Evolutionary conservation across 2,329 filamentous ascomycete genomes (phyloP).

Genomic region (Metarhizium sp.): DNA sequence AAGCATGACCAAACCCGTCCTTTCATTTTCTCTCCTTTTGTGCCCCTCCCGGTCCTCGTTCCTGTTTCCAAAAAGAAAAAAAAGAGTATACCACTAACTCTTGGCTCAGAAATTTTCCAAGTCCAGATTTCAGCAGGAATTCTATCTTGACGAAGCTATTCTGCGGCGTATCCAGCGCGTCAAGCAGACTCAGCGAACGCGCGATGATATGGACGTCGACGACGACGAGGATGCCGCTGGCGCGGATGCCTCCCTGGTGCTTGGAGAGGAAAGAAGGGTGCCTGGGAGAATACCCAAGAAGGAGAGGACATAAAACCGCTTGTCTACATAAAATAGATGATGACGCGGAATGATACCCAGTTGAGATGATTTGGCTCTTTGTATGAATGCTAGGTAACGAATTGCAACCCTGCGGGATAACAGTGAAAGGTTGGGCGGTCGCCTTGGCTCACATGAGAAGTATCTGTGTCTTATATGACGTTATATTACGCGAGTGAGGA

Average conservation of each 20-base stretch:
- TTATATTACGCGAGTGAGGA: no score
- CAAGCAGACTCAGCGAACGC: constrained; percentile 27
- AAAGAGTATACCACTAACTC: not conserved
- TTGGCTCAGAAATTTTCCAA: constrained; percentile 34
- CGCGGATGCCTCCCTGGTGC: constrained; percentile 13
- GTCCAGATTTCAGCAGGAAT: constrained; percentile 31
- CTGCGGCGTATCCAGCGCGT: constrained; percentile 49
- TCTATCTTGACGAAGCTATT: constrained; percentile 47
- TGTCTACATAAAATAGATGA: not conserved
- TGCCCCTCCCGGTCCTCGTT: not conserved
- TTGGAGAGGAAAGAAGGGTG: constrained; percentile 14
- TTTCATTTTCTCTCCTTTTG: not conserved
- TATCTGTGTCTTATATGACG: no score
- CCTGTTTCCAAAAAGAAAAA: not conserved
- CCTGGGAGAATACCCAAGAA: constrained; percentile 14
- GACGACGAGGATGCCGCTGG: constrained; percentile 6
- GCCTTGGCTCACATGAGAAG: no score
- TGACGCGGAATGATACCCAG: constrained; percentile 7
- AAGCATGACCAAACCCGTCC: constrained; percentile 10
- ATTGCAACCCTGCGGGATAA: no score
- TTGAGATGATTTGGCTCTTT: not conserved
- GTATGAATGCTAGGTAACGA: not conserved
- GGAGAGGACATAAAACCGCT: constrained; percentile 5
- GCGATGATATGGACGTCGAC: constrained; percentile 34
- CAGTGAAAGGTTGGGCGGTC: no score